Evolutionary conservation across 257 asterid species (phyloP).

Genomic region (Solanum chiquidenum): DNA sequence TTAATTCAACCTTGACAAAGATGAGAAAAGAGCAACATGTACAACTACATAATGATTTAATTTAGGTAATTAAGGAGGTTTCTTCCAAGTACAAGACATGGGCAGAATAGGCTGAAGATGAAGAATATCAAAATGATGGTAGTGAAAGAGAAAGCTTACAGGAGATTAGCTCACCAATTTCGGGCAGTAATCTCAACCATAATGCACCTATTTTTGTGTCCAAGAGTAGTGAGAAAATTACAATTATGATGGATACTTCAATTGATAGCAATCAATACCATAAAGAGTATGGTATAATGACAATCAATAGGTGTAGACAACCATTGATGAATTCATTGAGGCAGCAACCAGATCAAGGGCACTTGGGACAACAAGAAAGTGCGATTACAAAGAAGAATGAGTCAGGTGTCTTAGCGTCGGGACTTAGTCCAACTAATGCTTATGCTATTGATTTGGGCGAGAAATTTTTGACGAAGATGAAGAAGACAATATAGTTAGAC

Average conservation of each 20-base stretch:
- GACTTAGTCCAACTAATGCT: not conserved
- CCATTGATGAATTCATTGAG: no score
- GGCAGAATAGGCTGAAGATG: not conserved
- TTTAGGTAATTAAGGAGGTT: not conserved
- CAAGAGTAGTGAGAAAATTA: not conserved
- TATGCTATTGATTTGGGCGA: not conserved
- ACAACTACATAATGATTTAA: no score
- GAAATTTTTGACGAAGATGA: not conserved
- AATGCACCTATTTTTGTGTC: not conserved
- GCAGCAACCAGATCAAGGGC: not conserved
- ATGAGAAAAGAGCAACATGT: not conserved
- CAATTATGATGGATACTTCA: not conserved
- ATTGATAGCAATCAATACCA: not conserved
- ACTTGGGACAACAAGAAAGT: not conserved
- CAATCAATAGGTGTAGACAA: no score
- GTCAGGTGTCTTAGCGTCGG: not conserved
- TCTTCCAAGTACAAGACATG: not conserved
- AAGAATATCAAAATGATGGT: not conserved
- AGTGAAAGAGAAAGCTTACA: no score
- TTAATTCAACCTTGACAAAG: not conserved
- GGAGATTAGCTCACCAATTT: not conserved
- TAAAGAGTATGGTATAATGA: no score
- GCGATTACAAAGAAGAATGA: not conserved
- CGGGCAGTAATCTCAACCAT: not conserved
- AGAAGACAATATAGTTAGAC: not conserved